Conservation (phyloP, 768 basidiomycete species). For the Kwoniella sp. region DNA sequence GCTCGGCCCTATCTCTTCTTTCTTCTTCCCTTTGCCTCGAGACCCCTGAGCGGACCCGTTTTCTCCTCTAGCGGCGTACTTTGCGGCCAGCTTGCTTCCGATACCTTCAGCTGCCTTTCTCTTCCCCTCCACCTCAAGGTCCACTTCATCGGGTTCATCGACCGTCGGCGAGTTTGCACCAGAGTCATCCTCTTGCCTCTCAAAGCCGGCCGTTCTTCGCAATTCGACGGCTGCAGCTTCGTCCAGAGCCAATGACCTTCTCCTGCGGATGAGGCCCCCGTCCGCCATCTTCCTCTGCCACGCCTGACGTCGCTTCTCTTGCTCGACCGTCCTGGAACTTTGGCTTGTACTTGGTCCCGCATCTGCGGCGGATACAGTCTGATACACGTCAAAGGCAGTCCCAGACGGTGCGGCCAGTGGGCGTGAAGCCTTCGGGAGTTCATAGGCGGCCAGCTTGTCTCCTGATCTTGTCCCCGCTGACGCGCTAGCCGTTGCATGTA, state of each 20-base stretch:
- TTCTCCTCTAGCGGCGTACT: slow-evolving; percentile 26
- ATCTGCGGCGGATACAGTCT: neutral
- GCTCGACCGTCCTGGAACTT: slow-evolving; percentile 16
- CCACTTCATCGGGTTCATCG: slow-evolving; percentile 18
- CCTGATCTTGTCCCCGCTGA: neutral
- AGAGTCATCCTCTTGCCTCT: slow-evolving; percentile 15
- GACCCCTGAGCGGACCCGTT: slow-evolving; percentile 9
- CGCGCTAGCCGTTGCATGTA: neutral
- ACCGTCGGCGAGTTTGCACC: slow-evolving; percentile 3
- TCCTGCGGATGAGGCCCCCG: slow-evolving; percentile 37
- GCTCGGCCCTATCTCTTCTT: slow-evolving; percentile 48
- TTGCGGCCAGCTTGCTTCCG: slow-evolving; percentile 28
- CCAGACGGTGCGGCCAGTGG: slow-evolving; percentile 20
- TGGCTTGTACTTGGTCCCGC: slow-evolving; percentile 11
- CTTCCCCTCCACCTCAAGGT: slow-evolving; percentile 16
- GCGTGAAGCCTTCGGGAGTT: slow-evolving; percentile 5
- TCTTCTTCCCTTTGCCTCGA: slow-evolving; percentile 36
- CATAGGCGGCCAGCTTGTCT: slow-evolving; percentile 17
- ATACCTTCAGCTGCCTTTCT: slow-evolving; percentile 22
- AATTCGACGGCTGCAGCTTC: slow-evolving; percentile 43
- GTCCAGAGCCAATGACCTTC: slow-evolving; percentile 41
- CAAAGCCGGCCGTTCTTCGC: slow-evolving; percentile 14
- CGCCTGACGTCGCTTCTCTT: slow-evolving; percentile 25
- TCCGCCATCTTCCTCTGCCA: slow-evolving; percentile 31
- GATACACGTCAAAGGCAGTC: slow-evolving; percentile 27